Base-by-base conservation (phyloP, 305 asterid genomes). In the Solanum hybrid region DNA sequence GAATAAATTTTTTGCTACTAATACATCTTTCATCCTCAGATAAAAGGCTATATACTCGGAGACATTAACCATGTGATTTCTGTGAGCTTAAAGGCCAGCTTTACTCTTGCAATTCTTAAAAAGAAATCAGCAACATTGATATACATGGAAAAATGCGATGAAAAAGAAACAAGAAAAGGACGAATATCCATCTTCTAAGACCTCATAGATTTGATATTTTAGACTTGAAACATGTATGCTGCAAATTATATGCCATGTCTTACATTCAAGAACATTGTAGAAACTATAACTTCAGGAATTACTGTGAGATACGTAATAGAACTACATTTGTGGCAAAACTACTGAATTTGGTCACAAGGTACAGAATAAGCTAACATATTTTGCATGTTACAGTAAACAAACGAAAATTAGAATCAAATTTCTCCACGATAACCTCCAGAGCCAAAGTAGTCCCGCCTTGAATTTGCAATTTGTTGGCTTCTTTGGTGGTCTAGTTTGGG, bases 401-500 rank as follows among this genome's bases (percentile, higher is more conserved):
- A 26, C 2, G 42, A 37, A 38, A 40, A 27, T 13, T 6, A 2
- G 80, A 86, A 87, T 94, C 93, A 95, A 45, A 96, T 95, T 90
- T 96, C 99, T 40, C 98, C 97, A 4, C 99, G 95, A 87, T 95
- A 96, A 17, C 97, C 98, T n/a, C 98, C 96, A 27, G 98, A 95
- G 15, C 98, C 98, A 69, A 92, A 96, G 73, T 94, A 96, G 90
- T 95, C 98, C 92, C 97, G 91, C 89, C 98, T 95, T 9, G 96
- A 92, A 86, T 94, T 94, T 31, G 98, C 97, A 72, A 96, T 96
- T 85, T 96, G 98, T 94, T 91, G 91, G 88, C 96, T 95, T 91
- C 93, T 95, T 72, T 95, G 98, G 90, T 95, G 97, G 89, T 95
- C 98, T 80, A 94, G 89, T 93, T 96, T 95, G 88, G 98, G 99